Evolutionary conservation across 768 basidiomycete genomes (phyloP).

Genomic region (Flagelloscypha sp.): DNA sequence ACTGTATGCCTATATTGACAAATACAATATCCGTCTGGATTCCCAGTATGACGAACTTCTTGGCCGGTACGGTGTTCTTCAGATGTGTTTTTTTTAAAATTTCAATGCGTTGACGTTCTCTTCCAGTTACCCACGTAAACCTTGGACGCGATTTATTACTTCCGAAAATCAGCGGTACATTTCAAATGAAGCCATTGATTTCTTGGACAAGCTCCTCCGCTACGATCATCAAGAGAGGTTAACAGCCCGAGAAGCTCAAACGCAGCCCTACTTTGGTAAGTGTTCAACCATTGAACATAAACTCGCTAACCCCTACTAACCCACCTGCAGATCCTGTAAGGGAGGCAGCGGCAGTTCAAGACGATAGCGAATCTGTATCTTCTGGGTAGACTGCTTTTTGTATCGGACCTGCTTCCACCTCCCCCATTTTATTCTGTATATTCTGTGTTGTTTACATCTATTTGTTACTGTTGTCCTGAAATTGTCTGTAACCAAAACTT

Average conservation of each 20-base stretch:
- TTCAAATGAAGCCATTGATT: conserved; percentile 93
- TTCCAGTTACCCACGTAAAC: conserved; percentile 80
- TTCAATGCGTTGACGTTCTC: too few species aligned
- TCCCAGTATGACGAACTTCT: conserved; percentile 94
- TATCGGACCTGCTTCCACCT: conserved; percentile 16
- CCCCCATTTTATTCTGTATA: conserved; percentile 27
- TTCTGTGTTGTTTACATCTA: too few species aligned
- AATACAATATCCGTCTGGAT: conserved; percentile 92
- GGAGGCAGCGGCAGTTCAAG: conserved; percentile 42
- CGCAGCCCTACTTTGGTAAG: conserved; percentile 87
- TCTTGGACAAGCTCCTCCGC: conserved; percentile 88
- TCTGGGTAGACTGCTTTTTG: conserved; percentile 30
- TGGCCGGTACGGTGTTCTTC: conserved; percentile 48
- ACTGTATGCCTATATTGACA: conserved; percentile 84
- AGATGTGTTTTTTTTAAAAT: too few species aligned
- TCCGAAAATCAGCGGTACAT: conserved; percentile 95
- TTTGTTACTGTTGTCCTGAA: too few species aligned
- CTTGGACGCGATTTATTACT: conserved; percentile 93
- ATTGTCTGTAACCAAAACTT: too few species aligned
- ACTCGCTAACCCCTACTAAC: conserved; percentile 11
- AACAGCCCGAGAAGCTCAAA: conserved; percentile 89
- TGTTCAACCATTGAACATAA: conserved; percentile 7
- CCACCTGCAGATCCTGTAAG: conserved; percentile 58
- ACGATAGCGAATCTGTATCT: conserved; percentile 57
- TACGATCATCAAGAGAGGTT: conserved; percentile 97